Percentiles rank a stretch among this genome's conserved stretches.
phyloP scores from a whole-genome alignment of 2,329 filamentous ascomycete genomes.

The Xylaria sp. region DNA sequence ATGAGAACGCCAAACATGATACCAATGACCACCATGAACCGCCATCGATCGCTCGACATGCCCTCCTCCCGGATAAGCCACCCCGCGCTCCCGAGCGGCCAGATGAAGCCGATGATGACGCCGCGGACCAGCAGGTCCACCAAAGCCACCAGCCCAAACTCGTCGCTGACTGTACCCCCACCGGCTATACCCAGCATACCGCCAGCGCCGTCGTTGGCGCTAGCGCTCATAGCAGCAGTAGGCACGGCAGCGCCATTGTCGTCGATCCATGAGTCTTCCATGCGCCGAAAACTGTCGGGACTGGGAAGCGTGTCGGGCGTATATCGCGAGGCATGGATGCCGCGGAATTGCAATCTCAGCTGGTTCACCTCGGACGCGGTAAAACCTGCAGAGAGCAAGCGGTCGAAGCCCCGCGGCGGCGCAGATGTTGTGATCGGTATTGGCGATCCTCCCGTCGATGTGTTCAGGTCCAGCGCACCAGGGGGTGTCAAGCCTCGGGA shows the following conservation, averaged over 20 bases:
- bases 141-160: slow-evolving; percentile 57
- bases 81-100: slow-evolving; percentile 83
- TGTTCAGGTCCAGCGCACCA: slow-evolving; percentile 19
- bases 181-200: slow-evolving; percentile 42
- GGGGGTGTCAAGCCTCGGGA: slow-evolving; percentile 20
- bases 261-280: slow-evolving; percentile 94
- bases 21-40: slow-evolving; percentile 85
- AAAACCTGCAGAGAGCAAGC: slow-evolving; percentile 81
- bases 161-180: slow-evolving; percentile 50
- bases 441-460: slow-evolving; percentile 42
- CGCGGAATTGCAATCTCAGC: slow-evolving; percentile 85
- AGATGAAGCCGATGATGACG: slow-evolving; percentile 92
- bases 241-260: slow-evolving; percentile 53
- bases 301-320: slow-evolving; percentile 90
- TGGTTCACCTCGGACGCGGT: slow-evolving; percentile 81
- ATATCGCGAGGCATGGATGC: slow-evolving; percentile 79
- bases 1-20: slow-evolving; percentile 64
- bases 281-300: slow-evolving; percentile 72
- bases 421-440: slow-evolving; percentile 51
- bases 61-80: slow-evolving; percentile 89
- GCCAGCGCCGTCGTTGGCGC: slow-evolving; percentile 41
- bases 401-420: slow-evolving; percentile 85
- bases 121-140: slow-evolving; percentile 88
- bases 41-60: slow-evolving; percentile 82
- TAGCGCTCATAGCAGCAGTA: slow-evolving; percentile 41